Evolutionary conservation across 2,329 filamentous ascomycete species (phyloP), one percentile per base, ranked within the genome.

Genomic region (Verticillium tricorpus): DNA sequence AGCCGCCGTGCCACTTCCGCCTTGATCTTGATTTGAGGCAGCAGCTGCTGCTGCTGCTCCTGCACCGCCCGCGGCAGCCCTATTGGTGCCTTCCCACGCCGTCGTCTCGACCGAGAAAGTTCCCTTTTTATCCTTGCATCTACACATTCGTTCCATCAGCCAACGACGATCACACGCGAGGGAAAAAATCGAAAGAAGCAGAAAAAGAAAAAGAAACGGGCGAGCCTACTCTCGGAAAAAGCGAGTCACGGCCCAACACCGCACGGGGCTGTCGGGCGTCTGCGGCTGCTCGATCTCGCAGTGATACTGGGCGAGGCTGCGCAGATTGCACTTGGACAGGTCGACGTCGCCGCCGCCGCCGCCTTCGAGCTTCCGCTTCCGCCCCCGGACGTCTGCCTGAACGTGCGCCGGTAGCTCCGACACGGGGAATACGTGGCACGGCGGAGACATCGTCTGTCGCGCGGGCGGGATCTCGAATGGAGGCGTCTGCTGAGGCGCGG

Each of bases 61-160:
- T 15, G 14, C 19, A 14, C 54, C 32, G 17, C 17, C 37, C 17
- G 15, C 12, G 28, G 28, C 39, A 31, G 39, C 6, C 28, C 58
- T 19, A 63, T 17, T 64, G 40, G 39, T 63, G 25, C 72, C 78
- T 73, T 89, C 85, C 86, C 85, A 89, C 54, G 80, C 78, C 14
- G 86, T 89, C 28, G 86, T 89, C 74, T 89, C 86, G 54, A 87
- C 82, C 71, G 78, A 82, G 67, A 89, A 89, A 8, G 62, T 75
- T 5, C 83, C 83, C 15, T 83, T 83, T 67, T 75, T 80, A 72
- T 88, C 85, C 62, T 77, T 76, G 71, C 86, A 89, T 67, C 86
- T 89, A 70, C 40, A 65, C 63, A 63, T 65, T 58, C 62, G 22
- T 14, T 55, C 52, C 17, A 32, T 55, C 19, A 31, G n/a, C 31